Percentiles rank a stretch among this genome's conserved stretches.
phyloP scores from a whole-genome alignment of 1,139 yeast species.

The Kodamaea arcana region DNA sequence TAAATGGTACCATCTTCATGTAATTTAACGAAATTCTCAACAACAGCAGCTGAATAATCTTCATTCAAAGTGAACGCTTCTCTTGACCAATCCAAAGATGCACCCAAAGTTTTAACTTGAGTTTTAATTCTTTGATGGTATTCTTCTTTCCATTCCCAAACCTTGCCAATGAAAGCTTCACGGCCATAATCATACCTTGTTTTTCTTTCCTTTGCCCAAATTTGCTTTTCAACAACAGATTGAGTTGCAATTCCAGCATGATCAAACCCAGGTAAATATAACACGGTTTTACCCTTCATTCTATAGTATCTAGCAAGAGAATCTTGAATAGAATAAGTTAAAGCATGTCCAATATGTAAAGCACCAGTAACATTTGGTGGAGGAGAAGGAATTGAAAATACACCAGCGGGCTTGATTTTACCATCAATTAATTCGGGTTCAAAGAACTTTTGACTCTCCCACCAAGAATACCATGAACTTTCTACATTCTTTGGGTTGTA shows the following conservation, averaged over 20 bases:
- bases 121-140: conserved; percentile 81
- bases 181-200: conserved; percentile 96
- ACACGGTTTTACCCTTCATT: conserved; percentile 94
- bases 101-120: conserved; percentile 86
- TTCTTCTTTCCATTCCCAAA: conserved; percentile 98
- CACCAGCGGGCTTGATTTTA: conserved; percentile 72
- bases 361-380: conserved; percentile 99
- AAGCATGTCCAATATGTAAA: conserved; percentile 96
- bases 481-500: conserved; percentile 91
- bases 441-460: conserved; percentile 85
- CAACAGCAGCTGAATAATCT: conserved; percentile 71
- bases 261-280: conserved; percentile 94
- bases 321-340: conserved; percentile 94
- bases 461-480: conserved; percentile 97
- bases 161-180: conserved; percentile 80
- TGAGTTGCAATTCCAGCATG: conserved; percentile 99
- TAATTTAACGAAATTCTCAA: conserved; percentile 84
- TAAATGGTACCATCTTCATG: conserved; percentile 95
- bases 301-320: conserved; percentile 88
- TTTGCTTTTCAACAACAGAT: conserved; percentile 94
- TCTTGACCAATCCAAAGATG: conserved; percentile 93
- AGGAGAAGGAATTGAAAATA: conserved; percentile 91
- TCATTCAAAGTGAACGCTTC: conserved; percentile 93
- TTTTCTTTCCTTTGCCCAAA: conserved; percentile 83
- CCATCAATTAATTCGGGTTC: conserved; percentile 87